Evolutionary conservation across 495 filamentous ascomycete genomes (phyloP).

Genomic region (Arthonia radiata): DNA sequence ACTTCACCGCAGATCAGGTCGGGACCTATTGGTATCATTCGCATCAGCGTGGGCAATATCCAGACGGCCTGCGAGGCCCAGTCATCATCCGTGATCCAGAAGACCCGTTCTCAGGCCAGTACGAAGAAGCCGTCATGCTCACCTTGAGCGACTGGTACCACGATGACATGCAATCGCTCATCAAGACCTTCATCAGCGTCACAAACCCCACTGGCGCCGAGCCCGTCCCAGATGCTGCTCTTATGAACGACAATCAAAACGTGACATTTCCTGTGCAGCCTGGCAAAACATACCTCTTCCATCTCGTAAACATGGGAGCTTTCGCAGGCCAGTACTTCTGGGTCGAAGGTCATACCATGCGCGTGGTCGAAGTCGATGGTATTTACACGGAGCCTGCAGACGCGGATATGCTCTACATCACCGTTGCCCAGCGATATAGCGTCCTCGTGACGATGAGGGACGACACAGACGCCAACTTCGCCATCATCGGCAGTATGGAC

Average conservation of each 20-base stretch:
- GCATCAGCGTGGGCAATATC: conserved; percentile 31
- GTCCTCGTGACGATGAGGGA: conserved; percentile 34
- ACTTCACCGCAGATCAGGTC: conserved; percentile 52
- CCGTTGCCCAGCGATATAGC: conserved; percentile 46
- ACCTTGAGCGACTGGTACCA: conserved; percentile 42
- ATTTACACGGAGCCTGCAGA: conserved; percentile 35
- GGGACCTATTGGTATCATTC: conserved; percentile 54
- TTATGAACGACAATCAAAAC: conserved; percentile 31
- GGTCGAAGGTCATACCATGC: conserved; percentile 26
- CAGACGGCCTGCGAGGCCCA: conserved; percentile 49
- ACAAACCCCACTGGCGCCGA: conserved; percentile 29
- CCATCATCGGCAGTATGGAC: conserved; percentile 38
- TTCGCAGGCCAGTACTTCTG: conserved; percentile 17
- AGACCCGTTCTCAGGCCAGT: conserved; percentile 31
- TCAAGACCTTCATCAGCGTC: conserved; percentile 20
- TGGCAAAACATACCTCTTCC: conserved; percentile 59
- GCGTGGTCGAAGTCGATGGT: conserved; percentile 50
- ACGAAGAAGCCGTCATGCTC: conserved; percentile 38
- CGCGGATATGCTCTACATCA: conserved; percentile 31
- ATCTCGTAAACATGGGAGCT: conserved; percentile 40
- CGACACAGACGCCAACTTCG: conserved; percentile 29
- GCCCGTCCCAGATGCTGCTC: conserved; percentile 24
- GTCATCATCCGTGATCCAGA: conserved; percentile 45
- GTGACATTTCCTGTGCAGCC: conserved; percentile 34
- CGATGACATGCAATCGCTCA: conserved; percentile 19